Evolutionary conservation across 2,329 filamentous ascomycete genomes (phyloP).

Genomic region (Colletotrichum tabaci): DNA sequence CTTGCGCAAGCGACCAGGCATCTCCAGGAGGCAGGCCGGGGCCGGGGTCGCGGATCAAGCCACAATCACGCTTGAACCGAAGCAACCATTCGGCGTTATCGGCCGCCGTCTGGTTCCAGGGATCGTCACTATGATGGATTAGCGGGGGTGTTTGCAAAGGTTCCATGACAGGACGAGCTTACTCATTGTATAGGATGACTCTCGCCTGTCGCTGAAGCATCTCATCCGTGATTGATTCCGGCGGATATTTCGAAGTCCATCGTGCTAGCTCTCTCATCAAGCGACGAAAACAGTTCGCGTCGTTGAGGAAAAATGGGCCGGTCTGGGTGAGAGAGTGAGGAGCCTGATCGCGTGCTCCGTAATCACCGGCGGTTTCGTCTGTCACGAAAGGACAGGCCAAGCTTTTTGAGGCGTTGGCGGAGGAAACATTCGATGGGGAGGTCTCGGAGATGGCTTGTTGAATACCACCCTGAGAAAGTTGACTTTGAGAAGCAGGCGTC

Average conservation of each 20-base stretch:
- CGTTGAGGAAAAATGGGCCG: constrained; percentile 68
- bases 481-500: constrained; percentile 18
- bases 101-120: constrained; percentile 75
- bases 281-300: constrained; percentile 73
- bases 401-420: not conserved
- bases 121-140: constrained; percentile 65
- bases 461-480: not conserved
- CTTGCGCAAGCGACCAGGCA: constrained; percentile 64
- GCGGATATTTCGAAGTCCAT: constrained; percentile 66
- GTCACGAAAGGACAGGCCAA: constrained; percentile 6
- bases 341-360: not conserved
- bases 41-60: constrained; percentile 65
- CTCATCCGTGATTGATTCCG: constrained; percentile 71
- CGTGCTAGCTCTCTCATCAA: constrained; percentile 68
- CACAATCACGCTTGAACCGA: constrained; percentile 72
- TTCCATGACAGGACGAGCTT: constrained; percentile 48
- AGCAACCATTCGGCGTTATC: constrained; percentile 76
- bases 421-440: constrained; percentile 8
- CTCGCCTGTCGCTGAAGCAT: constrained; percentile 76
- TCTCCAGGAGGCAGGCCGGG: constrained; percentile 62
- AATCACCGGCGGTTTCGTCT: not conserved
- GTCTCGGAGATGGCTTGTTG: constrained; percentile 16
- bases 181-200: constrained; percentile 76
- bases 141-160: constrained; percentile 31
- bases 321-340: constrained; percentile 22